Base-by-base conservation (phyloP, 805 yeast genomes). In the Starmerella asiatica region DNA sequence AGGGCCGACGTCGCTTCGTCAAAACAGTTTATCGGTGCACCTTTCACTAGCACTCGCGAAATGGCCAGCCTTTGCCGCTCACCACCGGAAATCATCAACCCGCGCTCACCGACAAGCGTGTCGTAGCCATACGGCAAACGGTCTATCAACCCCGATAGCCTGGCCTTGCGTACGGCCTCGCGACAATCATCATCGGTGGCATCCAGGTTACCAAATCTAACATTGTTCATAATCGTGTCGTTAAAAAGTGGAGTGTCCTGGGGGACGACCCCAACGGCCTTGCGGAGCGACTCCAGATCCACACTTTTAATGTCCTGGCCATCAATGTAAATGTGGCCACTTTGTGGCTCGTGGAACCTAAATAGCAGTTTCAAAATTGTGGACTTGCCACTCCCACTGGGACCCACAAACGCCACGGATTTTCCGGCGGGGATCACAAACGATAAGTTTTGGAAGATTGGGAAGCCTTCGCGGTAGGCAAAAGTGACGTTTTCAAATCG, bases 61-160 rank as follows among this genome's bases (percentile, higher is more conserved):
- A 91, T 84, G 0, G 98, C 97, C 32, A 91, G 65, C 46, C 98
- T 66, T 61, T 91, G 98, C 57, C 91, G 86, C 58, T 91, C 98
- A 45, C 98, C 98, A n/a, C 98, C 98, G 20, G 95, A 84, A 34
- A 91, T 86, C 98, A 91, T 91, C 70, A 91, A 70, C n/a, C 98
- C 98, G 4, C 69, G 67, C 59, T 91, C 98, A 36, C 98, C 98
- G 15, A 91, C 98, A 42, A 82, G 67, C 0, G 97, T 91, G 21
- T 79, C 65, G 30, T 71, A 64, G 1, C 96, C 95, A 12, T 81
- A 80, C 0, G 98, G 97, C 34, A 91, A 60, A 32, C 76, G 81
- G 5, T 58, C 50, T 14, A 88, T 68, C 34, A 88, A 62, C 19
- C 61, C 57, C 45, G 71, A 71, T 45, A 88, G 65, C 51, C 80